These are phyloP conservation scores for Calonectria henricotiae DNA, from an alignment of 2,329 filamentous ascomycete genomes.

Conservation along the genomic window DNA sequence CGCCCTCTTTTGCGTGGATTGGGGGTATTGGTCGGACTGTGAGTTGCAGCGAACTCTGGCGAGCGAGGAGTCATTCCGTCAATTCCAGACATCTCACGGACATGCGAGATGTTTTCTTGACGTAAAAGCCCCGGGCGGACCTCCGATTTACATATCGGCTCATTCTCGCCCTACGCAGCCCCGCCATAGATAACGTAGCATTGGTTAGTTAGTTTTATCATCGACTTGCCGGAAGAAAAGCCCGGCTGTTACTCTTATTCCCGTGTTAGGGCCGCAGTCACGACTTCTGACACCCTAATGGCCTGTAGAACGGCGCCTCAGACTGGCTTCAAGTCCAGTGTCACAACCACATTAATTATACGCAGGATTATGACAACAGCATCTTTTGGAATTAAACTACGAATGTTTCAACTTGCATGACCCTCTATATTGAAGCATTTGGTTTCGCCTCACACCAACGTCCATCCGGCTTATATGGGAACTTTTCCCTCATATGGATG, in stretches of 20 bases:
- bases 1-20: slow-evolving; percentile 18
- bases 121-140: neutral
- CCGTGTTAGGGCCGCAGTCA: neutral
- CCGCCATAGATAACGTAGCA: slow-evolving; percentile 2
- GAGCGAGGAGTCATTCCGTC: neutral
- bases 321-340: too few species aligned
- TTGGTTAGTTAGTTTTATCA: neutral
- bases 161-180: neutral
- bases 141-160: slow-evolving; percentile 26
- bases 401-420: too few species aligned
- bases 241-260: neutral
- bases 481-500: slow-evolving; percentile 18
- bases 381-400: neutral
- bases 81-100: neutral
- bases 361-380: too few species aligned
- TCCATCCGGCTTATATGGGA: slow-evolving; percentile 19
- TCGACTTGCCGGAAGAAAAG: neutral
- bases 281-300: too few species aligned
- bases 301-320: too few species aligned
- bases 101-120: neutral
- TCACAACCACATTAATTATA: too few species aligned
- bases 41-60: neutral
- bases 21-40: neutral
- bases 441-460: neutral
- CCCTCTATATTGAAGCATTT: neutral